phyloP scores from a whole-genome alignment of 139 green algal genomes.

The Picochlorum sp. region DNA sequence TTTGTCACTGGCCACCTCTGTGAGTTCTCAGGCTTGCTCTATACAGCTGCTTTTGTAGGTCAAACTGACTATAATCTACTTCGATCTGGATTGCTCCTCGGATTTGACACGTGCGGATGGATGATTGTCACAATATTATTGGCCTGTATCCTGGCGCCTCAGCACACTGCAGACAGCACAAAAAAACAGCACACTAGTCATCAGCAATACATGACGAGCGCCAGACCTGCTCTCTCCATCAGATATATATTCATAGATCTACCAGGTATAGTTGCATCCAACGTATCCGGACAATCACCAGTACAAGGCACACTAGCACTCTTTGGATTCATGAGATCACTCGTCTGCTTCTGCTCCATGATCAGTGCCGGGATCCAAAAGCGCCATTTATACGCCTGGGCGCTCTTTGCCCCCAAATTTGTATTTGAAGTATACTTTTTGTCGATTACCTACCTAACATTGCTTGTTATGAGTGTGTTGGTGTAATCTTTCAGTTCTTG shows the following conservation, averaged over 20 bases:
- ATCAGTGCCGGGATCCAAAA: slow-evolving; percentile 50
- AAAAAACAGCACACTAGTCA: not conserved
- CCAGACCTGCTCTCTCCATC: not conserved
- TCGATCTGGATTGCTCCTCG: slow-evolving; percentile 48
- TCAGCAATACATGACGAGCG: not conserved
- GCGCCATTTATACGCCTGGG: slow-evolving; percentile 82
- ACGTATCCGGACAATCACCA: not conserved
- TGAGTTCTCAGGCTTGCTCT: slow-evolving; percentile 83
- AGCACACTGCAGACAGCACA: too few relatives aligned
- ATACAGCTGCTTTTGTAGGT: slow-evolving; percentile 78
- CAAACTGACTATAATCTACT: slow-evolving; percentile 59
- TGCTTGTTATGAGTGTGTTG: slow-evolving; percentile 15
- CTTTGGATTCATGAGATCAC: slow-evolving; percentile 7
- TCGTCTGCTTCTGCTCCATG: slow-evolving; percentile 22
- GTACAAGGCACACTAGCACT: not conserved
- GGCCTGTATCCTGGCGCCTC: not conserved
- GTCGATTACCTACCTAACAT: slow-evolving; percentile 20
- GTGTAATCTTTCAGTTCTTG: not conserved
- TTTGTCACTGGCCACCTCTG: slow-evolving; percentile 81
- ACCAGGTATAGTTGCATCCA: too few relatives aligned
- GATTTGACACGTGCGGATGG: slow-evolving; percentile 69
- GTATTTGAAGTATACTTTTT: slow-evolving; percentile 75
- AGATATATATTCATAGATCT: too few relatives aligned
- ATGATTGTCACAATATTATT: slow-evolving; percentile 22
- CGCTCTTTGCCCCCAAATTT: slow-evolving; percentile 80